Conservation (phyloP, 257 asterid species). For the Scutellaria minor region DNA sequence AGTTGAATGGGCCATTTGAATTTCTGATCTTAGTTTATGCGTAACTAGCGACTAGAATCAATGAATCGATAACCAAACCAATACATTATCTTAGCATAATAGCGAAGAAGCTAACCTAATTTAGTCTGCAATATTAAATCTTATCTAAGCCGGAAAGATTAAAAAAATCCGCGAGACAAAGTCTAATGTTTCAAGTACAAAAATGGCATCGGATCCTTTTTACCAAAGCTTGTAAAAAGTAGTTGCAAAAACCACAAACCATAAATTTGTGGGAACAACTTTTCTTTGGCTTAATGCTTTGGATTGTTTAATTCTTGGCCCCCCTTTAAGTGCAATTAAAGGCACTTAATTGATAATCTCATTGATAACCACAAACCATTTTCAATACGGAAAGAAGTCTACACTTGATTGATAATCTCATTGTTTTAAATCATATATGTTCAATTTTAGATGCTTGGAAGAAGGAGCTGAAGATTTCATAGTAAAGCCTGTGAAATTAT, state of each 20-base stretch:
- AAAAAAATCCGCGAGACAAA: constrained; percentile 28
- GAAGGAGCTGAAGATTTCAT: constrained; percentile 97
- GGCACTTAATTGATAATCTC: background rate
- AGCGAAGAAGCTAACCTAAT: constrained; percentile 32
- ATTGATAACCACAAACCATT: background rate
- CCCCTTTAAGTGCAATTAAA: constrained; percentile 8
- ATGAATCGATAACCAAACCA: constrained; percentile 49
- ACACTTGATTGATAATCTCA: background rate
- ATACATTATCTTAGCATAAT: constrained; percentile 23
- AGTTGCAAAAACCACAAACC: constrained; percentile 31
- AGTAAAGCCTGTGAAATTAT: constrained; percentile 80
- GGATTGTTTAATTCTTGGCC: constrained; percentile 22
- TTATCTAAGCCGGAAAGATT: constrained; percentile 35
- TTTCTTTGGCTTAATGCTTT: constrained; percentile 15
- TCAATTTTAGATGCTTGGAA: constrained; percentile 73
- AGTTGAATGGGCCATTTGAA: constrained; percentile 21
- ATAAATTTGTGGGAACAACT: constrained; percentile 36
- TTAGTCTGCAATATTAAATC: constrained; percentile 40
- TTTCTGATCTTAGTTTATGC: constrained; percentile 36
- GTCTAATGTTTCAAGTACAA: background rate
- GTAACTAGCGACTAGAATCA: constrained; percentile 40
- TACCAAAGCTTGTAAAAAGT: constrained; percentile 25
- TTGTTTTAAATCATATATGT: background rate
- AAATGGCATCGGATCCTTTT: constrained; percentile 35
- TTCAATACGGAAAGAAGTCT: background rate